phyloP scores from a whole-genome alignment of 1,284 basidiomycete species.

The Sporisorium exsertum region DNA sequence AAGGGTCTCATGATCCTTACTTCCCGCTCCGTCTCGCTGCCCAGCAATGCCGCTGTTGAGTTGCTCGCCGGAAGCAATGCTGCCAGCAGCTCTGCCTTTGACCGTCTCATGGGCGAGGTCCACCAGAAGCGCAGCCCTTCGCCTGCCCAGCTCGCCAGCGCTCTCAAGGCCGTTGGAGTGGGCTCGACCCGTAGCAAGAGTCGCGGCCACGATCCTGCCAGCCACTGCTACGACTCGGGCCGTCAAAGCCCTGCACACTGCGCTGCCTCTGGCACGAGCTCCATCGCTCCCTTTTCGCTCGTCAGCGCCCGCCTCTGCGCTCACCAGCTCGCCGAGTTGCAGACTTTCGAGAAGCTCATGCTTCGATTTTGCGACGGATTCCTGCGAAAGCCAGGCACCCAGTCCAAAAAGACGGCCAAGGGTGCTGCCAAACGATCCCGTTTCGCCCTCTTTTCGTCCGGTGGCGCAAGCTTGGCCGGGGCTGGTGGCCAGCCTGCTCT shows the following conservation, averaged over 20 bases:
- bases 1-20: constrained; percentile 65
- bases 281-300: constrained; percentile 37
- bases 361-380: constrained; percentile 61
- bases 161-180: constrained; percentile 60
- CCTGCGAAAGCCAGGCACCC: constrained; percentile 44
- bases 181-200: constrained; percentile 43
- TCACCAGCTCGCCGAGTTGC: constrained; percentile 61
- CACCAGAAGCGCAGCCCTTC: constrained; percentile 55
- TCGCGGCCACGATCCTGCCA: constrained; percentile 23
- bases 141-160: constrained; percentile 55
- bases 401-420: constrained; percentile 37
- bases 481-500: constrained; percentile 31
- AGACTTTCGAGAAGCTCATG: constrained; percentile 65
- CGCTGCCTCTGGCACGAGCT: constrained; percentile 14
- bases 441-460: constrained; percentile 44
- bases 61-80: constrained; percentile 36
- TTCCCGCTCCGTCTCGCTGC: constrained; percentile 52
- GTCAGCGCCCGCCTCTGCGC: constrained; percentile 56
- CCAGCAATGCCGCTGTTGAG: constrained; percentile 36
- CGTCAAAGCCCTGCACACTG: constrained; percentile 43
- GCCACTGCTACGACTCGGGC: constrained; percentile 28
- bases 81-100: constrained; percentile 41
- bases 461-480: constrained; percentile 14
- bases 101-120: constrained; percentile 47
- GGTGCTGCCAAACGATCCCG: constrained; percentile 36